Conservation (phyloP, 1,284 basidiomycete genomes). For the Lentinula novae-zelandiae region DNA sequence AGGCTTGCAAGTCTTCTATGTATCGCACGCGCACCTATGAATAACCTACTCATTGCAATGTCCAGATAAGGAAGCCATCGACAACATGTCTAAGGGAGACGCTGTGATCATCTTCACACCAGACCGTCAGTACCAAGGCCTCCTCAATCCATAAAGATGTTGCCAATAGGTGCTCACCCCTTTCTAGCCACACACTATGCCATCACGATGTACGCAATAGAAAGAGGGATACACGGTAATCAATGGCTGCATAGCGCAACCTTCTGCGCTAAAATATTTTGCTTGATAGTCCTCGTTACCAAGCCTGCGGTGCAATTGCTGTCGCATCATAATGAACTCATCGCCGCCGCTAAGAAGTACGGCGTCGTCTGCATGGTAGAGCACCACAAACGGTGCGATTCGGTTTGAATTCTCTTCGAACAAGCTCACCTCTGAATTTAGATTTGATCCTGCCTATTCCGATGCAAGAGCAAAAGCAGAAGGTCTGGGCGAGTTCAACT, state of each 20-base stretch:
- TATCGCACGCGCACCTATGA: neutral
- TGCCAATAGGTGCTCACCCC: neutral
- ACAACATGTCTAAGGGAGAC: slow-evolving; percentile 74
- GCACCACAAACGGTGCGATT: slow-evolving; percentile 70
- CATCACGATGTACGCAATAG: slow-evolving; percentile 83
- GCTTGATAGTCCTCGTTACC: slow-evolving; percentile 63
- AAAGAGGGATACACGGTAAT: slow-evolving; percentile 69
- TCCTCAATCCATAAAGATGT: neutral
- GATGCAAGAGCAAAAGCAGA: slow-evolving; percentile 80
- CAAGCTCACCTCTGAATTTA: slow-evolving; percentile 22
- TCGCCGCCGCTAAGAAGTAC: slow-evolving; percentile 71
- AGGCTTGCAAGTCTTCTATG: slow-evolving; percentile 68
- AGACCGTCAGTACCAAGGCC: slow-evolving; percentile 53
- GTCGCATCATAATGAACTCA: slow-evolving; percentile 76
- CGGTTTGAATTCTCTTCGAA: neutral
- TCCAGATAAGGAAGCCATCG: slow-evolving; percentile 84
- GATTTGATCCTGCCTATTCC: slow-evolving; percentile 90
- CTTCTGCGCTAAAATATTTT: neutral
- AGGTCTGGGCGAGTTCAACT: slow-evolving; percentile 87
- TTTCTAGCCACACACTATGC: slow-evolving; percentile 76
- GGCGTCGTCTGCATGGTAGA: slow-evolving; percentile 90
- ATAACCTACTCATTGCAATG: slow-evolving; percentile 2
- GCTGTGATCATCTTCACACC: slow-evolving; percentile 89
- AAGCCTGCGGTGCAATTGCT: slow-evolving; percentile 90
- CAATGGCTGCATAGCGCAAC: too few relatives aligned